Evolutionary conservation across 208 protist genomes (phyloP).

Genomic region (Leishmania arabica): DNA sequence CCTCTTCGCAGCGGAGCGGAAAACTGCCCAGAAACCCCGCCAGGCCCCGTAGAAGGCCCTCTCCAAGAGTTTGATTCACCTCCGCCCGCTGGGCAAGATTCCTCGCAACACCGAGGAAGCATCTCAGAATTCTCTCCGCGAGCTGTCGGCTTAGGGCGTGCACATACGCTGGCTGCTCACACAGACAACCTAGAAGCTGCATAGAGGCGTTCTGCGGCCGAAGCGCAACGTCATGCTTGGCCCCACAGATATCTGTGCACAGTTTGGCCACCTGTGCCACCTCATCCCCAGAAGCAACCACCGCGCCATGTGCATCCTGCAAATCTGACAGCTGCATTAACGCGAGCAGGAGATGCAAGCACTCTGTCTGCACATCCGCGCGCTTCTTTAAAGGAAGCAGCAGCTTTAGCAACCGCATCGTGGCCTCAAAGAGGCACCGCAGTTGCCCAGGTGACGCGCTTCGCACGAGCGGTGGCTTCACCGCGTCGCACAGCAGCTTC

Average conservation of each 20-base stretch:
- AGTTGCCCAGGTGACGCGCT: conserved; percentile 15
- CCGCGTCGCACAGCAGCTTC: conserved; percentile 7
- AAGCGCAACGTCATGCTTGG: conserved; percentile 9
- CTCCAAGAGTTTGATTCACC: conserved; percentile 38
- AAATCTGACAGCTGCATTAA: conserved; percentile 12
- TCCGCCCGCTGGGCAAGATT: conserved; percentile 15
- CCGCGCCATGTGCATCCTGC: not conserved
- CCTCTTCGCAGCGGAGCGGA: conserved; percentile 20
- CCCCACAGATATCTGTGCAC: conserved; percentile 27
- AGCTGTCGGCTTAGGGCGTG: not conserved
- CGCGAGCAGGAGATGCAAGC: conserved; percentile 31
- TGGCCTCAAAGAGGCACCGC: conserved; percentile 3
- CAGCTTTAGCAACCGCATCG: conserved; percentile 20
- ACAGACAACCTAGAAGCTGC: conserved; percentile 29
- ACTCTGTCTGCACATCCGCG: conserved; percentile 36
- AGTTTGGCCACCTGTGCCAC: conserved; percentile 19
- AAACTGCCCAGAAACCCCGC: conserved; percentile 35
- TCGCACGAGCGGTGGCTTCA: conserved; percentile 13
- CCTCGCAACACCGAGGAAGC: conserved; percentile 27
- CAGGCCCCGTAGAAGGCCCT: conserved; percentile 51
- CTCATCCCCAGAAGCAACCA: conserved; percentile 17
- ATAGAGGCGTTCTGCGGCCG: conserved; percentile 32
- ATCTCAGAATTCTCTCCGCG: not conserved
- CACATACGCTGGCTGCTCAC: not conserved
- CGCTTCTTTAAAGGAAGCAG: conserved; percentile 28